Evolutionary conservation across 352 stramenopile genomes (phyloP).

Genomic region (Phytophthora litchii): DNA sequence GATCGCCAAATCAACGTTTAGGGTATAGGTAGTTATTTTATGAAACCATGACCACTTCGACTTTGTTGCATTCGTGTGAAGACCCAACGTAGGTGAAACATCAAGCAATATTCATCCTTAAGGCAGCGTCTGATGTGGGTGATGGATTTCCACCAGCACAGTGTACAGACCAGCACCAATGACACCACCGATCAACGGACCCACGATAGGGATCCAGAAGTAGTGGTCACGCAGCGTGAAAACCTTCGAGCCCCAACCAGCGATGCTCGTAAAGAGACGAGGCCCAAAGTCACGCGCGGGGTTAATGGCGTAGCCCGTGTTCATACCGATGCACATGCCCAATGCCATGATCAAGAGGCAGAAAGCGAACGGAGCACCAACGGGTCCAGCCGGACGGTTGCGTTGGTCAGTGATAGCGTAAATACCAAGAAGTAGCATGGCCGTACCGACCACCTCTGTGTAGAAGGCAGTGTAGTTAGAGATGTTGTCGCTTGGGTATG

Average conservation of each 20-base stretch:
- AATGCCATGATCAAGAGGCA: slow-evolving; percentile 55
- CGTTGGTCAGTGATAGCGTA: slow-evolving; percentile 52
- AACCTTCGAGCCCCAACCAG: slow-evolving; percentile 49
- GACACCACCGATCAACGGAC: slow-evolving; percentile 37
- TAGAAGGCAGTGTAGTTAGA: slow-evolving; percentile 56
- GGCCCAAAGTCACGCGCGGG: slow-evolving; percentile 53
- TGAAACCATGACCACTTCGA: slow-evolving; percentile 14
- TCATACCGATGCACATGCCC: slow-evolving; percentile 62
- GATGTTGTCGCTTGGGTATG: slow-evolving; percentile 46
- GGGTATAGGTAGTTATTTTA: slow-evolving; percentile 32
- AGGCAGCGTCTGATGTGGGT: slow-evolving; percentile 27
- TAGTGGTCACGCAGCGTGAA: slow-evolving; percentile 48
- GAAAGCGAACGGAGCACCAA: slow-evolving; percentile 38
- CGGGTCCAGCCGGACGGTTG: slow-evolving; percentile 45
- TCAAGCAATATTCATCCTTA: slow-evolving; percentile 9
- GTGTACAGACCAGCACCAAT: slow-evolving; percentile 41
- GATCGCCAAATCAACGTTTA: slow-evolving; percentile 6
- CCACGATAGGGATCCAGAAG: slow-evolving; percentile 62
- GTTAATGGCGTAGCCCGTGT: slow-evolving; percentile 59
- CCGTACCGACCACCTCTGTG: slow-evolving; percentile 56
- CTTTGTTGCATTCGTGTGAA: too few species aligned
- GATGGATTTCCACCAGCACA: slow-evolving; percentile 47
- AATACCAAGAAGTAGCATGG: slow-evolving; percentile 50
- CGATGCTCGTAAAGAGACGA: slow-evolving; percentile 38
- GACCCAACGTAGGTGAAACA: too few species aligned